Base-by-base conservation (phyloP, 2,329 filamentous ascomycete species). In the Lecanicillium sp. region DNA sequence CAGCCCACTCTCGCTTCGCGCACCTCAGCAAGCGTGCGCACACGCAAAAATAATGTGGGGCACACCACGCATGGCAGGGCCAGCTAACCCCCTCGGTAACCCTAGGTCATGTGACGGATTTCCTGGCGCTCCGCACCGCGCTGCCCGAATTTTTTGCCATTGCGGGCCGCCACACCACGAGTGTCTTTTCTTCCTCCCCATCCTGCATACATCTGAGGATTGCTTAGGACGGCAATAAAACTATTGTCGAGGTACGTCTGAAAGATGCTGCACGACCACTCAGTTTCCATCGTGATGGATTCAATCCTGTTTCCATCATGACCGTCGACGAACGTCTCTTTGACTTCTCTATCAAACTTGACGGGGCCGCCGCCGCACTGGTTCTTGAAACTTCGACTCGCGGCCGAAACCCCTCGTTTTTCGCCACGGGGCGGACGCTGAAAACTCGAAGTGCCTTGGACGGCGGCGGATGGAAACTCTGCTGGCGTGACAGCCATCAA, bases 211-310 rank as follows among this genome's bases (percentile, higher is more conserved):
- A 72, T 74, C 69, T 72, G 64, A 71, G 64, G 62, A 69, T 69
- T 75, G 72, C 72, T 77, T 73, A 77, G 72, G 72, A 77, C 68
- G 72, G 71, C 72, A 76, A 68, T 71, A 64, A 53, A 39, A 52
- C 42, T 69, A 71, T 73, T 76, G 72, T 77, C 72, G 72, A 77
- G 72, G 72, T 77, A 76, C 54, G 72, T 77, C 67, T 69, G 61
- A 64, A 62, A 62, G 67, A 71, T 71, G 67, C 61, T 67, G 62
- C 59, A 55, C 50, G 51, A 45, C 43, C 45, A 42, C 46, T 41
- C 46, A 39, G 33, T 46, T 47, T 50, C 46, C 36, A 46, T 43
- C 44, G 48, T 49, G 53, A 54, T 44, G 47, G 50, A 48, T 49
- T 55, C 51, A 39, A 32, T 35, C 42, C 45, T 59, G 35, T 35